Conservation (phyloP, 2,329 filamentous ascomycete species). For the Trichoderma sp. region DNA sequence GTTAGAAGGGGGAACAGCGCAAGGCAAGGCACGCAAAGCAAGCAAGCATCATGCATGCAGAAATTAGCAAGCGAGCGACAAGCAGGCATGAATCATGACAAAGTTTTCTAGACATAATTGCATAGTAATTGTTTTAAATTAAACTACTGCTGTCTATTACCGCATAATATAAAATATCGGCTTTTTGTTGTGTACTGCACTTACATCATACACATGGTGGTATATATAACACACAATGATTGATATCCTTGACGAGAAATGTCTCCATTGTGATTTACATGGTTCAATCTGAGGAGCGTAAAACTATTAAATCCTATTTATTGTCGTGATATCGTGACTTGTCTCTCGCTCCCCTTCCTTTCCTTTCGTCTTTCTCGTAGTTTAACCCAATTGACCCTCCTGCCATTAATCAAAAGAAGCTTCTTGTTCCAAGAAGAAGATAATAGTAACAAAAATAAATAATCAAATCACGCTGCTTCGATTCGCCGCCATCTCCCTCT, state of each 20-base stretch:
- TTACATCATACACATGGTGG: not conserved
- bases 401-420: not conserved
- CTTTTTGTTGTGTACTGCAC: not conserved
- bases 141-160: not conserved
- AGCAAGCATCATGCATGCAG: not conserved
- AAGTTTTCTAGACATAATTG: not conserved
- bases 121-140: not conserved
- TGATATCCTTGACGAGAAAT: not conserved
- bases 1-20: not conserved
- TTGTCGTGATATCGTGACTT: conserved; percentile 10
- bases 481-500: conserved; percentile 43
- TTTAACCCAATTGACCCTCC: not conserved
- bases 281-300: conserved; percentile 3
- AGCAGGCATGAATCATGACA: conserved; percentile 12
- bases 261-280: not conserved
- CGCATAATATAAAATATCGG: not conserved
- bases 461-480: conserved; percentile 17
- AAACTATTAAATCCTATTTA: not conserved
- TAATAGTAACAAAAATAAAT: not conserved
- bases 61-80: not conserved
- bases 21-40: not conserved
- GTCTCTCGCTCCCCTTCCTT: not conserved
- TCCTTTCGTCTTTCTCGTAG: not conserved
- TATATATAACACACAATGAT: not conserved
- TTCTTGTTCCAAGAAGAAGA: not conserved